phyloP scores from a whole-genome alignment of 2,329 filamentous ascomycete genomes.

The Tolypocladium capitatum region DNA sequence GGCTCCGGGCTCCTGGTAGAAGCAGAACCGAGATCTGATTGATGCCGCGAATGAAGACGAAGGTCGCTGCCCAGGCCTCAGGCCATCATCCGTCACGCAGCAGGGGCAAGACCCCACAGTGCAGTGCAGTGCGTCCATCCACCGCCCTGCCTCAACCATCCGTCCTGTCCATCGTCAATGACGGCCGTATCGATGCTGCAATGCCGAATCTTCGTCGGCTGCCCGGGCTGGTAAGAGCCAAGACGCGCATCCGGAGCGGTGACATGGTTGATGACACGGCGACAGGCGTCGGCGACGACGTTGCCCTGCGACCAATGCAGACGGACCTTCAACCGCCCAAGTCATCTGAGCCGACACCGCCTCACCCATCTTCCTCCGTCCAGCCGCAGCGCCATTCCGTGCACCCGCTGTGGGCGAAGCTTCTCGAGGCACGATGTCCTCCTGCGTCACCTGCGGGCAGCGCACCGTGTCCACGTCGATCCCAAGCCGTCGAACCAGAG shows the following conservation, averaged over 20 bases:
- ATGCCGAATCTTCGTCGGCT: no score
- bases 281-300: neutral
- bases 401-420: constrained; percentile 10
- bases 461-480: constrained; percentile 10
- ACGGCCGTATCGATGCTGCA: no score
- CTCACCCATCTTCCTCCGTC: constrained; percentile 12
- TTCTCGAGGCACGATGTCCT: constrained; percentile 14
- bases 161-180: no score
- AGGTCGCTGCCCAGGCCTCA: no score
- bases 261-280: neutral
- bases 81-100: no score
- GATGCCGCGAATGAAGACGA: no score
- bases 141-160: no score
- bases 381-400: constrained; percentile 8
- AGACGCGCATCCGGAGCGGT: neutral
- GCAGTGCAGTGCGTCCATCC: no score
- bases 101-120: no score
- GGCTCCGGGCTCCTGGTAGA: neutral
- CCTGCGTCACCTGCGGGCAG: constrained; percentile 13
- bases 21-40: neutral
- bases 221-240: no score
- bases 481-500: constrained; percentile 8
- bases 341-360: constrained; percentile 14
- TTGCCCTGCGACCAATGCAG: constrained; percentile 11
- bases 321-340: constrained; percentile 11